Conservation (phyloP, 2,329 filamentous ascomycete genomes). For the Botrytis aclada region DNA sequence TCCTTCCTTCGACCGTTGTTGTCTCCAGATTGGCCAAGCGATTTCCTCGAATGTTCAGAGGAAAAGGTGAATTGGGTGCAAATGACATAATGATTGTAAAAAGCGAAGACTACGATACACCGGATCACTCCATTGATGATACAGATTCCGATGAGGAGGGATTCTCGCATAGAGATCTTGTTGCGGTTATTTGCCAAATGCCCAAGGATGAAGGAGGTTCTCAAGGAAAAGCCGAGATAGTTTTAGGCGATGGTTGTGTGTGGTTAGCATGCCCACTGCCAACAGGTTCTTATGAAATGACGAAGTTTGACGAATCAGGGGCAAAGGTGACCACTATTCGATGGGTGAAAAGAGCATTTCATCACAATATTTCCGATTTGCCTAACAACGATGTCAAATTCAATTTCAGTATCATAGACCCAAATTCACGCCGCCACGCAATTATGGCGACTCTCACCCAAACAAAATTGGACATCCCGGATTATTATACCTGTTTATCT, state of each 20-base stretch:
- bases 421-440: slow-evolving; percentile 66
- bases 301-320: slow-evolving; percentile 51
- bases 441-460: slow-evolving; percentile 67
- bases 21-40: slow-evolving; percentile 57
- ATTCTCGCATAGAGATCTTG: slow-evolving; percentile 51
- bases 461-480: slow-evolving; percentile 63
- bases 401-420: slow-evolving; percentile 74
- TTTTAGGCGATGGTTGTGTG: slow-evolving; percentile 59
- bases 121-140: slow-evolving; percentile 49
- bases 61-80: slow-evolving; percentile 60
- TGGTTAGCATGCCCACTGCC: slow-evolving; percentile 54
- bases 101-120: slow-evolving; percentile 61
- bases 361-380: slow-evolving; percentile 37
- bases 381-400: slow-evolving; percentile 52
- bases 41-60: slow-evolving; percentile 62
- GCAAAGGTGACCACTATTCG: slow-evolving; percentile 55
- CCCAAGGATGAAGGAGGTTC: slow-evolving; percentile 50
- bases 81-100: slow-evolving; percentile 70
- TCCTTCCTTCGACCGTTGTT: slow-evolving; percentile 66
- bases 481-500: slow-evolving; percentile 61
- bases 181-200: slow-evolving; percentile 67
- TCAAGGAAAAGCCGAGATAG: slow-evolving; percentile 53
- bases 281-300: slow-evolving; percentile 65
- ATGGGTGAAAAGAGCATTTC: slow-evolving; percentile 58
- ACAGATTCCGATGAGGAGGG: slow-evolving; percentile 51